These are phyloP conservation scores for Pseudodiploospora longispora DNA, from an alignment of 2,329 filamentous ascomycete species.

Conservation along the genomic window DNA sequence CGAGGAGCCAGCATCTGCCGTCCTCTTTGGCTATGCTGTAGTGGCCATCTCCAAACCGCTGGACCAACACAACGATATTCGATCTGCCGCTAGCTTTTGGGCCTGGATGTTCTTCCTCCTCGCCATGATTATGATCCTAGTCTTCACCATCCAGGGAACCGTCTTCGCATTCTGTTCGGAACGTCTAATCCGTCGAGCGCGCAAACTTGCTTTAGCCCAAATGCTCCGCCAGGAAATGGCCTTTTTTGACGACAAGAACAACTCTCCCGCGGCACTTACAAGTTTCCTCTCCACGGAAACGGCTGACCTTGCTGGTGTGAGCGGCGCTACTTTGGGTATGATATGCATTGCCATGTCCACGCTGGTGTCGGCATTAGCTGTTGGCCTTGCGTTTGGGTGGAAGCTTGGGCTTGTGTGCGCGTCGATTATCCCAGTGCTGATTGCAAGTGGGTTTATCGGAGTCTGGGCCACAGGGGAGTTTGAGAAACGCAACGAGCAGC, in stretches of 20 bases:
- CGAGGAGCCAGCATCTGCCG: constrained; percentile 1
- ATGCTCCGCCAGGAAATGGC: constrained; percentile 31
- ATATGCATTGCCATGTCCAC: constrained; percentile 4
- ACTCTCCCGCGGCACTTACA: constrained; percentile 15
- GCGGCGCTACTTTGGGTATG: constrained; percentile 30
- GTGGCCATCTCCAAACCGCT: background rate
- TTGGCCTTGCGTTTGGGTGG: constrained; percentile 32
- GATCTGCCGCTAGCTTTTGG: constrained; percentile 32
- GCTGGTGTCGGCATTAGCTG: constrained; percentile 6
- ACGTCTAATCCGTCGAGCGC: constrained; percentile 5
- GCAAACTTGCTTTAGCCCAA: constrained; percentile 1
- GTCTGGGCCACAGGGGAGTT: constrained; percentile 19
- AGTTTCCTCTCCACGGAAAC: constrained; percentile 20
- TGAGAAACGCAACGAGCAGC: constrained; percentile 4
- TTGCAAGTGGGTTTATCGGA: constrained; percentile 31
- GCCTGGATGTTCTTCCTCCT: constrained; percentile 40
- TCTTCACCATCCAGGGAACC: constrained; percentile 19
- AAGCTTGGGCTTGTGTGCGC: constrained; percentile 35
- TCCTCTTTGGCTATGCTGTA: constrained; percentile 1
- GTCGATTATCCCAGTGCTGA: constrained; percentile 29
- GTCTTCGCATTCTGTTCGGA: constrained; percentile 16
- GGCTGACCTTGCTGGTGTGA: constrained; percentile 36
- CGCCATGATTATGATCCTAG: constrained; percentile 27
- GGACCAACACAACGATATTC: background rate
- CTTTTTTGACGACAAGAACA: constrained; percentile 18